These are phyloP conservation scores for Aspergillus viridinutans DNA, from an alignment of 2,329 filamentous ascomycete genomes.

Conservation along the genomic window DNA sequence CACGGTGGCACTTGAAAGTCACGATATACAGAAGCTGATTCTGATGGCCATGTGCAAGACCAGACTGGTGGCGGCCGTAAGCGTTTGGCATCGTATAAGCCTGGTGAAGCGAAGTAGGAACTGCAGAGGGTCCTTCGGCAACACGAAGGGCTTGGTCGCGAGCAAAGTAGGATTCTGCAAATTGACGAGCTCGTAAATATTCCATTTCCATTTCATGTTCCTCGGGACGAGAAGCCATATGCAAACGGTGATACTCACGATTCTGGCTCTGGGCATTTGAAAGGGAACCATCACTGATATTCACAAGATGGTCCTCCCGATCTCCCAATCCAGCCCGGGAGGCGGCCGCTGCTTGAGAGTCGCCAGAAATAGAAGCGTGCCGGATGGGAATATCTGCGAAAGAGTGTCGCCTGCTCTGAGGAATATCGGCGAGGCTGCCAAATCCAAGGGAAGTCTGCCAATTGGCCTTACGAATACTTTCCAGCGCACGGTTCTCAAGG, in stretches of 20 bases:
- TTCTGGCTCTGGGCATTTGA: conserved; percentile 36
- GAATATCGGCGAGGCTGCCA: conserved; percentile 41
- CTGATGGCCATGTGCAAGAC: conserved; percentile 34
- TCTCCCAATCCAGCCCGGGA: conserved; percentile 26
- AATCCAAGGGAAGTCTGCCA: conserved; percentile 51
- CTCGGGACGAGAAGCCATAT: conserved; percentile 28
- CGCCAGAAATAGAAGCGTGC: conserved; percentile 40
- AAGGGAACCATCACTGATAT: conserved; percentile 34
- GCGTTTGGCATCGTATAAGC: conserved; percentile 36
- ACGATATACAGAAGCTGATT: conserved; percentile 66
- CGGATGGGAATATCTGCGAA: conserved; percentile 49
- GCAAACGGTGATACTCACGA: conserved; percentile 41
- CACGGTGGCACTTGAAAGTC: conserved; percentile 91
- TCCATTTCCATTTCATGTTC: conserved; percentile 31
- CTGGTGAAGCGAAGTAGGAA: conserved; percentile 37
- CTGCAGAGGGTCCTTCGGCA: conserved; percentile 30
- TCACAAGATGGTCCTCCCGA: conserved; percentile 35
- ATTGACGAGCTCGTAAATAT: conserved; percentile 37
- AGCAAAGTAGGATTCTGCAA: conserved; percentile 43
- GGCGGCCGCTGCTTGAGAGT: conserved; percentile 21
- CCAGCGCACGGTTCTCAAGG: conserved; percentile 42
- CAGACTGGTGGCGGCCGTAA: conserved; percentile 37
- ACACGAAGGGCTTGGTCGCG: conserved; percentile 34
- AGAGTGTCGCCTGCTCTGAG: conserved; percentile 50
- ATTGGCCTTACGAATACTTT: conserved; percentile 45